Base-by-base conservation (phyloP, 2,329 filamentous ascomycete genomes). In the Cercospora sojina region DNA sequence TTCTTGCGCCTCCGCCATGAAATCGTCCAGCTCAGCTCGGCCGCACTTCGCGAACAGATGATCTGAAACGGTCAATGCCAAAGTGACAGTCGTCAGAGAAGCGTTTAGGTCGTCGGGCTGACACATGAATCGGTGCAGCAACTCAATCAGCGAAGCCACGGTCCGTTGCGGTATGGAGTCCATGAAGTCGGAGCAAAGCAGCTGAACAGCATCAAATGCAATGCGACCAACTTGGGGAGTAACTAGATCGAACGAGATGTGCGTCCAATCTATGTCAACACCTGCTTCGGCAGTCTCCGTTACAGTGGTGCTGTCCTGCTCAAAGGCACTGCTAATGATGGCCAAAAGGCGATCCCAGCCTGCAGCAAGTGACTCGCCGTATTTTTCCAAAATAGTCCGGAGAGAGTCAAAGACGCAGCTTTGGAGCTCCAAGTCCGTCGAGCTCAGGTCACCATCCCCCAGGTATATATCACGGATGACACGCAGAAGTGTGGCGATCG, bases 81-180 rank as follows among this genome's bases (percentile, higher is more conserved):
- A 95, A 0, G 94, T 97, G 8, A 97, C 91, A 1, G 93, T 95
- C 87, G 95, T 98, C 27, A 99, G 83, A 0, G 94, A 94, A 74
- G 98, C 96, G 72, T 99, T 99, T 41, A 99, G 84, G 75, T 99
- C 95, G 71, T 96, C 91, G 70, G 90, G 86, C 77, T 99, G 95
- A 0, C 89, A 90, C 72, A 92, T 93, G 78, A 98, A 99, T 70
- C 90, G 90, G 74, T 92, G 92, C 23, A 99, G 85, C 10, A 93
- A 92, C 80, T 96, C 91, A 68, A 98, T 88, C 16, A 99, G 85
- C 89, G 84, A 78, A 90, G 91, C 81, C 86, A 97, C 59, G 83
- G 86, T 76, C 87, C 88, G 55, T 87, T 91, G 64, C 89, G 84
- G 81, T n/a, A 84, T 77, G 6, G 91, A 88, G 13, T 88, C 85